phyloP scores from a whole-genome alignment of 1,139 yeast species.

The Sugiyamaella sp. region DNA sequence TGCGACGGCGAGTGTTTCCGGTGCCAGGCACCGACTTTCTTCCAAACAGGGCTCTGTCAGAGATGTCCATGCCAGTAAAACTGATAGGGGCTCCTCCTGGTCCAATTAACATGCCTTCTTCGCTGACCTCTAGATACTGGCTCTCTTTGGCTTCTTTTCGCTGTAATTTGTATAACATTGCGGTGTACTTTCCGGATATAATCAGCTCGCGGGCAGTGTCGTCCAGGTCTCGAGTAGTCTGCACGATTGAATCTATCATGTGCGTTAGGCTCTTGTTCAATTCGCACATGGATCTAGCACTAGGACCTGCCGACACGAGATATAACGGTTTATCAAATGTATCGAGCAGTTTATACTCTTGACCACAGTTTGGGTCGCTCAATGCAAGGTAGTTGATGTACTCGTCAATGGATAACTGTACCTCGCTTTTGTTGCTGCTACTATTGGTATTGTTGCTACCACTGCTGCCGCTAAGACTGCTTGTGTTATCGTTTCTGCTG shows the following conservation, averaged over 20 bases:
- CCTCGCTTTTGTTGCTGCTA: background rate
- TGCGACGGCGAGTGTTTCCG: constrained; percentile 12
- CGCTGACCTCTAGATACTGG: too few relatives aligned
- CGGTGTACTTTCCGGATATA: constrained; percentile 6
- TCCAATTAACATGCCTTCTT: too few relatives aligned
- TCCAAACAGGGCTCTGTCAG: too few relatives aligned
- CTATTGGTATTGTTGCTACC: background rate
- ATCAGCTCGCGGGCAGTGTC: background rate
- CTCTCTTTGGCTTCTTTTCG: background rate
- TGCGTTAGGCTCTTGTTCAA: background rate
- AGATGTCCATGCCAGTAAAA: too few relatives aligned
- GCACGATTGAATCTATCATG: constrained; percentile 6
- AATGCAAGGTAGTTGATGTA: constrained; percentile 7
- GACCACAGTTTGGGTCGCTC: background rate
- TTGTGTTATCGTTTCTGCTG: background rate
- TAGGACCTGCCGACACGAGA: background rate
- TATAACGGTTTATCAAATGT: background rate
- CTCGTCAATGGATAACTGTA: background rate
- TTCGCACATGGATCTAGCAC: background rate
- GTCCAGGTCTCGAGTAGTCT: constrained; percentile 7
- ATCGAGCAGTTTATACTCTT: constrained; percentile 12
- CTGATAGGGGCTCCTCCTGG: too few relatives aligned
- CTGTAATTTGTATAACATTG: background rate
- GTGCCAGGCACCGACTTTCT: too few relatives aligned
- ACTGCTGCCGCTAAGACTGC: background rate